A percentile compares a stretch with the other conserved stretches of the same genome.
These are phyloP conservation scores for Fonsecaea pugnacius DNA, from an alignment of 2,329 filamentous ascomycete genomes.

Conservation along the genomic window DNA sequence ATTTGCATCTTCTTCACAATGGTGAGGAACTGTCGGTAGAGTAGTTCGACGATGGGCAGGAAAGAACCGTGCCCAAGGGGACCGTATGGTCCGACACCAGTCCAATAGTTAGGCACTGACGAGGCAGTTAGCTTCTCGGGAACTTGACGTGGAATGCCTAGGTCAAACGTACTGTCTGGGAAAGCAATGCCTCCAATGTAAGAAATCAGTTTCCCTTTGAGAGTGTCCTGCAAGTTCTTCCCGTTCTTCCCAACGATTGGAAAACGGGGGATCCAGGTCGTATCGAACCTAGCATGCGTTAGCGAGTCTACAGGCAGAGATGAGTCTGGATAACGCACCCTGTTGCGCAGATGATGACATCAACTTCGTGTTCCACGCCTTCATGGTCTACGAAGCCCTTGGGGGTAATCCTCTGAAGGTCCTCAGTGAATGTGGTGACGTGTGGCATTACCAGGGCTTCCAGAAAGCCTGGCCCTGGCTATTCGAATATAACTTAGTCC, in stretches of 20 bases:
- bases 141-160: too few species aligned
- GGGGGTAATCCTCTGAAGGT: conserved; percentile 44
- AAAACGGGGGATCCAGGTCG: too few species aligned
- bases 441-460: conserved; percentile 48
- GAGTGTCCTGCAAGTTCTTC: too few species aligned
- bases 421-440: conserved; percentile 49
- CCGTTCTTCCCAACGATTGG: too few species aligned
- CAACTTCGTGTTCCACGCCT: conserved; percentile 35
- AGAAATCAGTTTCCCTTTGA: too few species aligned
- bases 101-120: conserved; percentile 40
- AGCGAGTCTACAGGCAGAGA: too few species aligned
- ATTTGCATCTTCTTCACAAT: conserved; percentile 37
- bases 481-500: too few species aligned
- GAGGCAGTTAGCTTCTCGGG: too few species aligned
- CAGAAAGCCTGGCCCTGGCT: conserved; percentile 34
- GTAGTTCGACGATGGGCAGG: conserved; percentile 37
- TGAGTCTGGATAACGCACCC: too few species aligned
- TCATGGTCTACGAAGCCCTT: conserved; percentile 41
- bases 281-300: conserved; percentile 24
- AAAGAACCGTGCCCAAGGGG: conserved; percentile 39
- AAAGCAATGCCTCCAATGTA: too few species aligned
- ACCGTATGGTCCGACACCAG: conserved; percentile 36
- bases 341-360: conserved; percentile 33
- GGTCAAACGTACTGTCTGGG: too few species aligned
- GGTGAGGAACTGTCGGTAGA: conserved; percentile 34